phyloP scores from a whole-genome alignment of 139 green algal species.

The Edaphochlamys debaryana region DNA sequence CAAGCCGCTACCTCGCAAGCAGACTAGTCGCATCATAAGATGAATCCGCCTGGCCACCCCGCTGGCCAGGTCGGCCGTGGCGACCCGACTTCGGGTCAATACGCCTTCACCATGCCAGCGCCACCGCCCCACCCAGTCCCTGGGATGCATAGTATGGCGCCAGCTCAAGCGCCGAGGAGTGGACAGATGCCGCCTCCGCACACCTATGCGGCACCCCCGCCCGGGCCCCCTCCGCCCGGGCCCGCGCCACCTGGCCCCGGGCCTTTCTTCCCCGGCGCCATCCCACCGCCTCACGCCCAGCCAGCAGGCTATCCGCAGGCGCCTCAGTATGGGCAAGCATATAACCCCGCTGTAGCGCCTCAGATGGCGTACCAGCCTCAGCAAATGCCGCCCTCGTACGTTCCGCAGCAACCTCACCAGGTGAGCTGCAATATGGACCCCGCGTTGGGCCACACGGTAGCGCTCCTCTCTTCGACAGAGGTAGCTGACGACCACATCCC shows the following conservation, averaged over 20 bases:
- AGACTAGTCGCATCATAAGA: too few species aligned
- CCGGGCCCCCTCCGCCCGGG: slow-evolving; percentile 3
- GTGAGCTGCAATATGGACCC: background rate
- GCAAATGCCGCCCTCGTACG: background rate
- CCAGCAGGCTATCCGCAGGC: background rate
- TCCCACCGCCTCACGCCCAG: background rate
- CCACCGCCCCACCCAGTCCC: slow-evolving; percentile 7
- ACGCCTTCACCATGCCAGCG: too few species aligned
- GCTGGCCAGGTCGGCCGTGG: too few species aligned
- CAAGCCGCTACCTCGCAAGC: too few species aligned
- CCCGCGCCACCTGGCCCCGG: background rate
- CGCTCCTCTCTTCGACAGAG: background rate
- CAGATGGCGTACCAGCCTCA: background rate
- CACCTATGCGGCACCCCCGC: background rate
- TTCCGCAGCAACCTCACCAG: background rate
- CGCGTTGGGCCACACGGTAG: background rate
- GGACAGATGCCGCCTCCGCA: slow-evolving; percentile 17
- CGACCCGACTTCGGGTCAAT: too few species aligned
- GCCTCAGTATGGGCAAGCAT: too few species aligned
- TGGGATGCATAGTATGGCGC: slow-evolving; percentile 4
- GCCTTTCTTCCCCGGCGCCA: slow-evolving; percentile 1
- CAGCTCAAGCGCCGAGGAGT: background rate
- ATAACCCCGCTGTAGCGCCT: too few species aligned
- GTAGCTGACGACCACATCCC: background rate
- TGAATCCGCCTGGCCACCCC: too few species aligned